Percentiles rank a stretch among this genome's conserved stretches.
Evolutionary conservation across 805 yeast genomes (phyloP).

Genomic region (Dipodascus albidus): DNA sequence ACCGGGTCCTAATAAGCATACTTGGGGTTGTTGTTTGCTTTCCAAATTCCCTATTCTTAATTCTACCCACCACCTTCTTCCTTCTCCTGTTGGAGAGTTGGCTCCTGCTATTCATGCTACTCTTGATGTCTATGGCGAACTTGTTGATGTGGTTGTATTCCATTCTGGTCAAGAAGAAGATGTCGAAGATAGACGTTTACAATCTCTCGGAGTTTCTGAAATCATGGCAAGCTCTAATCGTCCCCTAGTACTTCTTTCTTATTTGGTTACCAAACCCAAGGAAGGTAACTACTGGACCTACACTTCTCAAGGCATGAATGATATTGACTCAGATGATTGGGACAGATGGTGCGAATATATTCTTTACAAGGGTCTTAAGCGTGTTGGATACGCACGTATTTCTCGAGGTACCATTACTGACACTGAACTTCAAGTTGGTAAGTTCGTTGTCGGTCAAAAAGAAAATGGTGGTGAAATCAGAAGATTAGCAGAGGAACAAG

Average conservation of each 20-base stretch:
- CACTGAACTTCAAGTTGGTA: slow-evolving; percentile 92
- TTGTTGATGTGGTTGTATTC: slow-evolving; percentile 89
- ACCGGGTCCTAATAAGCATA: slow-evolving; percentile 95
- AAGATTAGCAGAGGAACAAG: slow-evolving; percentile 42
- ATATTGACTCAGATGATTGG: slow-evolving; percentile 86
- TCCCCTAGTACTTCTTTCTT: slow-evolving; percentile 82
- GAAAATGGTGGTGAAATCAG: slow-evolving; percentile 41
- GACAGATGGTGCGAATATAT: slow-evolving; percentile 99
- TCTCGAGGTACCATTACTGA: slow-evolving; percentile 91
- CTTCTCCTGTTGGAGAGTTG: slow-evolving; percentile 94
- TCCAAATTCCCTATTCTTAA: slow-evolving; percentile 89
- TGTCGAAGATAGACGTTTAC: slow-evolving; percentile 82
- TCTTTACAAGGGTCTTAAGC: slow-evolving; percentile 70
- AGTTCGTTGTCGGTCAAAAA: slow-evolving; percentile 49
- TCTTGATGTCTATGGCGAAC: slow-evolving; percentile 75
- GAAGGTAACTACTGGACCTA: slow-evolving; percentile 88
- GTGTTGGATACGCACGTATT: slow-evolving; percentile 89
- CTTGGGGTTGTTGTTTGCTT: slow-evolving; percentile 92
- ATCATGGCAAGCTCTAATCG: slow-evolving; percentile 70
- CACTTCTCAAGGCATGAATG: slow-evolving; percentile 86
- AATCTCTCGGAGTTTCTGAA: slow-evolving; percentile 60
- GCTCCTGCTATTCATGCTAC: slow-evolving; percentile 99
- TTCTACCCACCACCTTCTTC: slow-evolving; percentile 83
- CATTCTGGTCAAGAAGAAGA: slow-evolving; percentile 98
- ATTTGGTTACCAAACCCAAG: slow-evolving; percentile 77